Conservation (phyloP, 495 filamentous ascomycete genomes). For the Apodospora peruviana region DNA sequence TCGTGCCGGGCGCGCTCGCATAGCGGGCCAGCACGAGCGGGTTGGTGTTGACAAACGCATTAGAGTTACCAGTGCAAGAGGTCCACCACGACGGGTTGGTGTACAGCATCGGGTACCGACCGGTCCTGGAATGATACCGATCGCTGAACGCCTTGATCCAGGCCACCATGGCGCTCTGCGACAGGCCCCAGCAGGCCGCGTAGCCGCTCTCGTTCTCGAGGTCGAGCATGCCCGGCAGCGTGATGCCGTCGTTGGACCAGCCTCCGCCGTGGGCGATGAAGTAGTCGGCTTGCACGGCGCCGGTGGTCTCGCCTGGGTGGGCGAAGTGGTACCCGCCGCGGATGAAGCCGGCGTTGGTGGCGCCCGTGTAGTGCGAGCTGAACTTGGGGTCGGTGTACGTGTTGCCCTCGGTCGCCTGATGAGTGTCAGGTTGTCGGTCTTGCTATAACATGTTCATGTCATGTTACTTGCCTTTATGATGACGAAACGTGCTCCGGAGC, state of each 20-base stretch:
- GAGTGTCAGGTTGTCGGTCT: not conserved
- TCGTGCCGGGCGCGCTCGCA: slow-evolving; percentile 38
- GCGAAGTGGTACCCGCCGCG: slow-evolving; percentile 64
- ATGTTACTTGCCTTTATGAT: slow-evolving; percentile 62
- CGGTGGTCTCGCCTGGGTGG: slow-evolving; percentile 43
- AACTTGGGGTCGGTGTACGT: slow-evolving; percentile 48
- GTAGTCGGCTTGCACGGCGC: slow-evolving; percentile 50
- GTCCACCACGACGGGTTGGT: slow-evolving; percentile 58
- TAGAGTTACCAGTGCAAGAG: slow-evolving; percentile 53
- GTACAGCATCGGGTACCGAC: slow-evolving; percentile 57
- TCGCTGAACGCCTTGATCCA: slow-evolving; percentile 59
- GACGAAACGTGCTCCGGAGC: slow-evolving; percentile 56
- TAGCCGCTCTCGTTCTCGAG: slow-evolving; percentile 49
- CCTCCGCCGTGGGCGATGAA: slow-evolving; percentile 59
- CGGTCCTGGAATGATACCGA: slow-evolving; percentile 46
- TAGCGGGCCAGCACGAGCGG: slow-evolving; percentile 57
- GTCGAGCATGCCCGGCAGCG: slow-evolving; percentile 63
- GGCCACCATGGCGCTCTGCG: slow-evolving; percentile 45
- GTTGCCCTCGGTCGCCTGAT: slow-evolving; percentile 56
- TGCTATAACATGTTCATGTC: too few species aligned
- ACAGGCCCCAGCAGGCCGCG: slow-evolving; percentile 49
- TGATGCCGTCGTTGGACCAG: slow-evolving; percentile 56
- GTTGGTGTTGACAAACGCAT: slow-evolving; percentile 44
- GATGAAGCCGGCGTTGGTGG: slow-evolving; percentile 52
- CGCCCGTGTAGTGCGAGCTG: slow-evolving; percentile 49